A percentile compares a stretch with the other conserved stretches of the same genome.
Evolutionary conservation across 2,329 filamentous ascomycete species (phyloP).

Genomic region (Venturia effusa): DNA sequence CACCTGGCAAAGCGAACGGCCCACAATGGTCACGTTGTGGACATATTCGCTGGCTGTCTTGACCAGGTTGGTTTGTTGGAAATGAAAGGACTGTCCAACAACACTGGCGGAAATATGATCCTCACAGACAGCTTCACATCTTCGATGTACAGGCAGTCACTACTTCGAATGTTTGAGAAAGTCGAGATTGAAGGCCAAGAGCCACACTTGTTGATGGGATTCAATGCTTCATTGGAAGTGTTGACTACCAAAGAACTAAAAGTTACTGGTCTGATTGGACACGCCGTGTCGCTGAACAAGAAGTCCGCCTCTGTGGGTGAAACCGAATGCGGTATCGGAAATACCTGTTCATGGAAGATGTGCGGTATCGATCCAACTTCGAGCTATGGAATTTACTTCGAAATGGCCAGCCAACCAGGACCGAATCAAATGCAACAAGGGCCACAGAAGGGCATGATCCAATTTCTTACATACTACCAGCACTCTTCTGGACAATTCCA

Average conservation of each 20-base stretch:
- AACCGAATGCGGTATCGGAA: conserved; percentile 95
- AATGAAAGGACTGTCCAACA: conserved; percentile 96
- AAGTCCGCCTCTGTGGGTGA: conserved; percentile 95
- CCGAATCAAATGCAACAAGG: conserved; percentile 75
- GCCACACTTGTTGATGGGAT: conserved; percentile 82
- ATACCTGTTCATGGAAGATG: conserved; percentile 99
- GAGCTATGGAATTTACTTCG: conserved; percentile 94
- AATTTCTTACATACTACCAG: conserved; percentile 98
- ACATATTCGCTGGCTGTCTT: conserved; percentile 94
- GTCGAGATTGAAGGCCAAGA: conserved; percentile 60
- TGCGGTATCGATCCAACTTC: conserved; percentile 90
- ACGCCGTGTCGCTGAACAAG: conserved; percentile 94
- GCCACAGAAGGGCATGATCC: conserved; percentile 88
- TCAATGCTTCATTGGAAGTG: conserved; percentile 92
- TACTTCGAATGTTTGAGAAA: conserved; percentile 93
- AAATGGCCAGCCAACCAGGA: conserved; percentile 89
- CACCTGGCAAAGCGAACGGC: conserved; percentile 85
- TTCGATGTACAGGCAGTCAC: conserved; percentile 99
- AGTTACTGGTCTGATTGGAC: conserved; percentile 92
- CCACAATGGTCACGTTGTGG: conserved; percentile 93
- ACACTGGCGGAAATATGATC: conserved; percentile 95
- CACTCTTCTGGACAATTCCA: conserved; percentile 95
- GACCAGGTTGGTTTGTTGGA: conserved; percentile 95
- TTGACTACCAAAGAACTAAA: conserved; percentile 97
- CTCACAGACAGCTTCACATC: conserved; percentile 97